phyloP scores from a whole-genome alignment of 441 rosid species.

The Iberis amara region DNA sequence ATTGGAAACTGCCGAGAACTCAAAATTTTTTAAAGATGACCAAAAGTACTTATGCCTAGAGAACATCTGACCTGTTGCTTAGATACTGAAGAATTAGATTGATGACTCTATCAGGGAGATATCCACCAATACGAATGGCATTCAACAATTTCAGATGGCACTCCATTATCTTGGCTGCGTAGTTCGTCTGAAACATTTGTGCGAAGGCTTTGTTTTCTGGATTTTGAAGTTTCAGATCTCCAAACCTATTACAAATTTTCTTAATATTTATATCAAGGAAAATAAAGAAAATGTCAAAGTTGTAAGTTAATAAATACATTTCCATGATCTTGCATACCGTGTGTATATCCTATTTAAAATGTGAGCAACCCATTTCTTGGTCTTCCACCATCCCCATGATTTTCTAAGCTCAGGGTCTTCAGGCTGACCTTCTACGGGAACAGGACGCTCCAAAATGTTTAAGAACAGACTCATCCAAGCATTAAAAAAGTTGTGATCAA shows the following conservation, averaged over 20 bases:
- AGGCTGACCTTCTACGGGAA: constrained; percentile 87
- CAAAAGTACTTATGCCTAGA: constrained; percentile 9
- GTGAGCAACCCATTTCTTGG: constrained; percentile 97
- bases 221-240: constrained; percentile 88
- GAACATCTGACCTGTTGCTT: constrained; percentile 66
- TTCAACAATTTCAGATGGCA: constrained; percentile 83
- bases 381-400: constrained; percentile 99
- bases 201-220: constrained; percentile 87
- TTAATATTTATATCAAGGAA: constrained; percentile 7
- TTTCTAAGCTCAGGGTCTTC: constrained; percentile 81
- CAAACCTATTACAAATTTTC: constrained; percentile 53
- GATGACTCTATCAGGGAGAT: constrained; percentile 93
- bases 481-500: constrained; percentile 74
- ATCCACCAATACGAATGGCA: constrained; percentile 71
- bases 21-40: neutral
- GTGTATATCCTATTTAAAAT: constrained; percentile 90
- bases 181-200: constrained; percentile 84
- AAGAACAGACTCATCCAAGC: constrained; percentile 96
- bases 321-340: constrained; percentile 40
- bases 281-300: constrained; percentile 3
- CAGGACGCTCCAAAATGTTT: constrained; percentile 83
- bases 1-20: constrained; percentile 13
- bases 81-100: constrained; percentile 93
- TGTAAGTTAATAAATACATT: constrained; percentile 1
- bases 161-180: constrained; percentile 90